Percentiles rank a stretch among this genome's conserved stretches.
These are phyloP conservation scores for Coelomomyces lativittatus DNA, from an alignment of 371 early-diverging fungal species.

Conservation along the genomic window DNA sequence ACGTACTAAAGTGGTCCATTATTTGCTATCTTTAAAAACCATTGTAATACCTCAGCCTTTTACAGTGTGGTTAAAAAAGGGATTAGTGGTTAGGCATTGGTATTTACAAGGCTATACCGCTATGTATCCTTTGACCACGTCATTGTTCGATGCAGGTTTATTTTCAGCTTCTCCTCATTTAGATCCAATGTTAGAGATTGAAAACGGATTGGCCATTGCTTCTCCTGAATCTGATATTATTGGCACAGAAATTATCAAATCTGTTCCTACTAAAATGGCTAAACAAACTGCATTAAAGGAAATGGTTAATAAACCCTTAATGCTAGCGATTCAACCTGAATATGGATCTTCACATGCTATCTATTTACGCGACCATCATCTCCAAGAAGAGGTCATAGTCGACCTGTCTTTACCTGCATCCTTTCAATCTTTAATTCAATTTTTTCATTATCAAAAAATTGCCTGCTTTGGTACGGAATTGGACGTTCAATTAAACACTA, in stretches of 20 bases:
- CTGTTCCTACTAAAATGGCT: conserved; percentile 1
- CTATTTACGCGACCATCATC: neutral
- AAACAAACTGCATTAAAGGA: neutral
- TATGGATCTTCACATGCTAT: neutral
- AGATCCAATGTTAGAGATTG: neutral
- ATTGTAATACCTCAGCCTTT: conserved; percentile 1
- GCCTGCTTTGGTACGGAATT: neutral
- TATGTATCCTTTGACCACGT: no score
- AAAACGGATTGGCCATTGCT: neutral
- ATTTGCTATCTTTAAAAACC: conserved; percentile 3
- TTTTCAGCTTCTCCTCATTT: no score
- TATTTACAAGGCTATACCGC: no score
- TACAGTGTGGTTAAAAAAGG: neutral
- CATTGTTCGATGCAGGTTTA: no score
- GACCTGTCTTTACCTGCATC: neutral
- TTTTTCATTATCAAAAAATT: neutral
- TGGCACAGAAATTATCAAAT: neutral
- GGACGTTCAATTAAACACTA: no score
- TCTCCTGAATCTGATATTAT: conserved; percentile 1
- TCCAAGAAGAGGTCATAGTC: neutral
- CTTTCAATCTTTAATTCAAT: neutral
- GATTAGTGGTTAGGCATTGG: neutral
- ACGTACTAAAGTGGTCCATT: conserved; percentile 4
- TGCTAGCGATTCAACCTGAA: no score
- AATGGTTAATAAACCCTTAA: no score